Conservation (phyloP, 2,329 filamentous ascomycete species). For the Stylonectria norvegica region DNA sequence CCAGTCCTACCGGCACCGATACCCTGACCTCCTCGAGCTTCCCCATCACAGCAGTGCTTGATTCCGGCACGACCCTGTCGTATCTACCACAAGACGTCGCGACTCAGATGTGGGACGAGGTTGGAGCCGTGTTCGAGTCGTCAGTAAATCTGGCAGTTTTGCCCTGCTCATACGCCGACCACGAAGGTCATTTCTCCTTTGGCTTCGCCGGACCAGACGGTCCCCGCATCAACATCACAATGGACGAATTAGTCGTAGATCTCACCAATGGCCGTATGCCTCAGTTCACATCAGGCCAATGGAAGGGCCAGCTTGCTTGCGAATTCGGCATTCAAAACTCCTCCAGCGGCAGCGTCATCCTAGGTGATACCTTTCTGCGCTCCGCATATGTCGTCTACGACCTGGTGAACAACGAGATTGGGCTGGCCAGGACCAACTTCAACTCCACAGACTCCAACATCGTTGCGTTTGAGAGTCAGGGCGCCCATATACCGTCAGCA, state of each 20-base stretch:
- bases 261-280: conserved; percentile 35
- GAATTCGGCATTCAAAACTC: conserved; percentile 56
- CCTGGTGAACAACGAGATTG: conserved; percentile 55
- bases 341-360: conserved; percentile 40
- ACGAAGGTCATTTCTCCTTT: conserved; percentile 51
- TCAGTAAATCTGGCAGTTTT: conserved; percentile 42
- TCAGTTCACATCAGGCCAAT: conserved; percentile 38
- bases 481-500: conserved; percentile 49
- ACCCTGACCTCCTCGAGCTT: conserved; percentile 39
- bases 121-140: conserved; percentile 47
- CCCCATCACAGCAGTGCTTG: conserved; percentile 62
- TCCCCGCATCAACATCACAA: conserved; percentile 48
- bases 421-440: conserved; percentile 53
- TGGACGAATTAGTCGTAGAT: conserved; percentile 55
- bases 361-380: conserved; percentile 58
- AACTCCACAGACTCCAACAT: conserved; percentile 50
- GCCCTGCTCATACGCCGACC: conserved; percentile 46
- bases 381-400: conserved; percentile 61
- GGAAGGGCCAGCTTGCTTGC: conserved; percentile 47
- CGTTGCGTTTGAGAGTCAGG: conserved; percentile 47
- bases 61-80: conserved; percentile 71
- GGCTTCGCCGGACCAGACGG: conserved; percentile 48
- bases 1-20: conserved; percentile 49
- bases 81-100: conserved; percentile 64
- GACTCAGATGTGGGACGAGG: conserved; percentile 50